A percentile compares a stretch with the other conserved stretches of the same genome.
These are phyloP conservation scores for Eucalyptus curtisii DNA, from an alignment of 345 rosid genomes.

Conservation along the genomic window DNA sequence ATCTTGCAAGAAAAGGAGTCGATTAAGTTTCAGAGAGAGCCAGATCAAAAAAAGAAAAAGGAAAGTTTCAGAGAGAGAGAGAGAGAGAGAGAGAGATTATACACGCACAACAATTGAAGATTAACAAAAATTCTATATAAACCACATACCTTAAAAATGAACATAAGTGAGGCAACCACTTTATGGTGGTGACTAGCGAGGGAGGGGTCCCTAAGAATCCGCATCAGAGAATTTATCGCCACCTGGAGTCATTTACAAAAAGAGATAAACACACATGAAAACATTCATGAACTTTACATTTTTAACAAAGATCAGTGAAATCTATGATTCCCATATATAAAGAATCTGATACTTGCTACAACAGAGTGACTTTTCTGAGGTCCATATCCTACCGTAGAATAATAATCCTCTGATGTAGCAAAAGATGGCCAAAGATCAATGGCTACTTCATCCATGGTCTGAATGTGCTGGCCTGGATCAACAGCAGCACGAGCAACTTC, in stretches of 20 bases:
- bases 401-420: constrained; percentile 95
- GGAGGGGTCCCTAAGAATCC: constrained; percentile 94
- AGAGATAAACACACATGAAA: not conserved
- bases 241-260: constrained; percentile 36
- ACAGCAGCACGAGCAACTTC: constrained; percentile 81
- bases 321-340: not conserved
- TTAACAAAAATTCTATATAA: not conserved
- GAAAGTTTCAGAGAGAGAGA: not conserved
- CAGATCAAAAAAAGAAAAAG: not conserved
- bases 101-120: not conserved
- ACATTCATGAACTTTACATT: not conserved
- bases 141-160: constrained; percentile 76
- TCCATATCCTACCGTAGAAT: constrained; percentile 57
- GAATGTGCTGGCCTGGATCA: constrained; percentile 94
- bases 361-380: not conserved
- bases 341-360: not conserved
- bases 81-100: not conserved
- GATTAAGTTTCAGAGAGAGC: not conserved
- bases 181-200: constrained; percentile 93
- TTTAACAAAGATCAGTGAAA: not conserved
- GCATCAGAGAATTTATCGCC: constrained; percentile 95
- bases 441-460: constrained; percentile 74
- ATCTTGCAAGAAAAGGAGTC: constrained; percentile 31
- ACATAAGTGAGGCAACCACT: constrained; percentile 97
- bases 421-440: constrained; percentile 91